Base-by-base conservation (phyloP, 2,329 filamentous ascomycete species). In the Pseudogymnoascus sp. region DNA sequence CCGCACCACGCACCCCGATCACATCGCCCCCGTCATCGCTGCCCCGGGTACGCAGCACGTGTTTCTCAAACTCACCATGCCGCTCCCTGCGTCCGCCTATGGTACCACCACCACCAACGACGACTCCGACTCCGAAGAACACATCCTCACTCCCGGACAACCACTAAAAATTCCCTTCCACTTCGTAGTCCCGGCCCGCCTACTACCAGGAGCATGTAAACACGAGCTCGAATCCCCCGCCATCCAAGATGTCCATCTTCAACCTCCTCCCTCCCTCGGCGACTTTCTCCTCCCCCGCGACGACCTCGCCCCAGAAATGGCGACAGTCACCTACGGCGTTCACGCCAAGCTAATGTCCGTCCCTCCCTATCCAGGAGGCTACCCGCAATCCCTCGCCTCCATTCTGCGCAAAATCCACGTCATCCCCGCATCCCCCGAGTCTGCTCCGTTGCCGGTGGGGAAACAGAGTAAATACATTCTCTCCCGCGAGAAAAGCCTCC, bases 61-160 rank as follows among this genome's bases (percentile, higher is more conserved):
- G 59, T 71, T 72, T 57, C 61, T 72, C 32, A 71, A 68, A 28
- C 60, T 72, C 57, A 58, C 62, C 34, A 72, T 72, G 71, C 71
- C 71, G n/a, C 64, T 72, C 22, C 58, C 60, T 43, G 66, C 70
- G 28, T 62, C 64, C 8, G 61, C 65, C 1, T 71, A 72, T 58
- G 68, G 70, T 38, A 66, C 67, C 47, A 67, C 66, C 59, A n/a
- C 6, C 2, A 16, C 11, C 34, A n/a, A 14, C 11, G 5, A 66
- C 59, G 20, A 6, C 2, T 6, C 16, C 14, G 38, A 16, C 11
- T 12, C 38, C 8, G 39, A 25, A 12, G 14, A 41, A 41, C 4
- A 41, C 38, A 22, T 8, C 25, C 28, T 57, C 8, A 18, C 25
- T 2, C 67, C 68, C 18, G 70, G 70, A 5, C 63, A 63, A 18